phyloP scores from a whole-genome alignment of 1,284 basidiomycete genomes.

The Trametes hirsuta region DNA sequence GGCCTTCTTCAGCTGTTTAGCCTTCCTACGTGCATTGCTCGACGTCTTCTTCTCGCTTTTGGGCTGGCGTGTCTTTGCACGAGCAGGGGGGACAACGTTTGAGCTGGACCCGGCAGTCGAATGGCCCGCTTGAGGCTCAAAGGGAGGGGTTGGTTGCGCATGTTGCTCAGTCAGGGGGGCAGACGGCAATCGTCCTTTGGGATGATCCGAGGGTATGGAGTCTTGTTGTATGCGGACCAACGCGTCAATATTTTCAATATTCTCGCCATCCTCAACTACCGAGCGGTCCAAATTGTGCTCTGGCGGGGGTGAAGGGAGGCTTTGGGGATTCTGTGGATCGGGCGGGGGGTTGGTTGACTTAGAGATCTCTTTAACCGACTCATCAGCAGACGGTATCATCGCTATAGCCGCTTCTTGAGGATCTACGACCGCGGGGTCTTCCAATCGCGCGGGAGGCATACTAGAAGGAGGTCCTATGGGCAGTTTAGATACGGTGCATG shows the following conservation, averaged over 20 bases:
- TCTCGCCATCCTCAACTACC: background rate
- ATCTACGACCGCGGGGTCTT: background rate
- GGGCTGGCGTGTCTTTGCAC: no score
- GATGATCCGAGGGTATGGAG: no score
- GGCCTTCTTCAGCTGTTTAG: background rate
- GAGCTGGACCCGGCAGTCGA: background rate
- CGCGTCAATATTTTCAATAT: background rate
- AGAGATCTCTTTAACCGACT: background rate
- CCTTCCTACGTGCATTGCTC: background rate
- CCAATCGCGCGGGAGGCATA: no score
- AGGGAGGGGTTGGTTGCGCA: background rate
- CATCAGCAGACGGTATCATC: background rate
- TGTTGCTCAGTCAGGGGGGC: no score
- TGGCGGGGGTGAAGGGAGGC: conserved; percentile 19
- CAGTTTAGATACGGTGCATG: no score
- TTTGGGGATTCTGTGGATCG: conserved; percentile 20
- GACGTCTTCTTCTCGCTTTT: background rate
- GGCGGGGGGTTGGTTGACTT: background rate
- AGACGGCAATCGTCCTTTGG: no score
- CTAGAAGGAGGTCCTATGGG: no score
- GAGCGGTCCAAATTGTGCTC: background rate
- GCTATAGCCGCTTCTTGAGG: background rate
- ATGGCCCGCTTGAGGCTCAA: background rate
- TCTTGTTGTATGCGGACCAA: background rate
- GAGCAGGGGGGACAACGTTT: background rate